Conservation (phyloP, 768 basidiomycete genomes). For the Suillus subalutaceus region DNA sequence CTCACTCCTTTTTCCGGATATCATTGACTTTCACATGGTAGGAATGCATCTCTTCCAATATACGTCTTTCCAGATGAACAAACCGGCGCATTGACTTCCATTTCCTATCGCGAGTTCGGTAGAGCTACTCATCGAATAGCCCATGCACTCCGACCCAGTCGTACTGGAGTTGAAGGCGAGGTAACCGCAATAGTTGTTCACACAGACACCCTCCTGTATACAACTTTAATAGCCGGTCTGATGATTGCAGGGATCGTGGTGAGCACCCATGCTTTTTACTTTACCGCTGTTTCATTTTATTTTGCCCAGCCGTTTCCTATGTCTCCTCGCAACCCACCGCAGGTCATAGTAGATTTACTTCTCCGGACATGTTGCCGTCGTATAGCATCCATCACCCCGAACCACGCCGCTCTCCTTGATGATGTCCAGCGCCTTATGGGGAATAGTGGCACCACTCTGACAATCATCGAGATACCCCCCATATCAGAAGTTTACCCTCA, state of each 20-base stretch:
- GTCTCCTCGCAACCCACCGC: conserved; percentile 9
- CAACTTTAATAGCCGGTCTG: conserved; percentile 11
- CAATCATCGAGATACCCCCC: conserved; percentile 25
- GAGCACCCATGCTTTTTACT: not conserved
- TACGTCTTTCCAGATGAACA: conserved; percentile 17
- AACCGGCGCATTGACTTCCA: conserved; percentile 15
- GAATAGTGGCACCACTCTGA: not conserved
- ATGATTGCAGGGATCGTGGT: conserved; percentile 5
- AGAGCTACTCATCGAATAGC: conserved; percentile 29
- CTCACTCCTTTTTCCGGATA: conserved; percentile 27
- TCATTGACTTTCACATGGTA: conserved; percentile 24
- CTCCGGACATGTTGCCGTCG: conserved; percentile 22
- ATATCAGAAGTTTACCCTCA: conserved; percentile 40
- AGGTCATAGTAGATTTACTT: conserved; percentile 17
- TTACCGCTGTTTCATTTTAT: not conserved
- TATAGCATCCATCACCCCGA: conserved; percentile 23
- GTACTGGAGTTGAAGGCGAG: conserved; percentile 8
- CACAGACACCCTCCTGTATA: conserved; percentile 17
- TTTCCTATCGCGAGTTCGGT: conserved; percentile 32
- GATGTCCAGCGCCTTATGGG: conserved; percentile 10
- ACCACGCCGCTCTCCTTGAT: conserved; percentile 23
- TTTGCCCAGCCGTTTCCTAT: conserved; percentile 2
- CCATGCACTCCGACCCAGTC: conserved; percentile 5
- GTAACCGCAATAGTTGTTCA: conserved; percentile 9
- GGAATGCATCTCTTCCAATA: conserved; percentile 26